Conservation (phyloP, 805 yeast species). For the Priceomyces castillae region DNA sequence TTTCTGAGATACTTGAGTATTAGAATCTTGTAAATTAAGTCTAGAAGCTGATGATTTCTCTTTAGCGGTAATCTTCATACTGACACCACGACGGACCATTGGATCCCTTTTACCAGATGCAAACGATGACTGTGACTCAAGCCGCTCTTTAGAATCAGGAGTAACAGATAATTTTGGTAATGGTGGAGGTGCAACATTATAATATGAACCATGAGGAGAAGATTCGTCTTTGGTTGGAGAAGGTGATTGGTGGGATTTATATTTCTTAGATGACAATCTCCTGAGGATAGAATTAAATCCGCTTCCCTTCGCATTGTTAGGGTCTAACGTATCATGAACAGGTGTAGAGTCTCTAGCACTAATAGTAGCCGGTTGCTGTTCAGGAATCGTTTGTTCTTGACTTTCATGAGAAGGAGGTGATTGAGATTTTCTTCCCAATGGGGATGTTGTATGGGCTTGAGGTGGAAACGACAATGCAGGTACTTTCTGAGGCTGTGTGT, state of each 20-base stretch:
- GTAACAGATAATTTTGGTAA: conserved; percentile 9
- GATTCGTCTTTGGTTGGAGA: conserved; percentile 6
- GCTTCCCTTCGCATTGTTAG: conserved; percentile 22
- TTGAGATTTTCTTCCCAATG: conserved; percentile 14
- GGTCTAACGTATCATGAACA: conserved; percentile 31
- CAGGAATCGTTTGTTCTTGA: conserved; percentile 9
- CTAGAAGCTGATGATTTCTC: conserved; percentile 38
- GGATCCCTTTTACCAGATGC: conserved; percentile 28
- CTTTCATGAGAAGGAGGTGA: conserved; percentile 9
- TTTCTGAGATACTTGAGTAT: conserved; percentile 1
- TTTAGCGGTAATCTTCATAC: conserved; percentile 58
- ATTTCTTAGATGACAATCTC: conserved; percentile 34
- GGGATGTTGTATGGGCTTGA: conserved; percentile 36
- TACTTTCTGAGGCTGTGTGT: conserved; percentile 10
- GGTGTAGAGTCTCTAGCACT: conserved; percentile 22
- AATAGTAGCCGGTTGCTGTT: conserved; percentile 23
- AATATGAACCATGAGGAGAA: conserved; percentile 5
- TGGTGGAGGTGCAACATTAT: conserved; percentile 11
- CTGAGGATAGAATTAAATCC: conserved; percentile 38
- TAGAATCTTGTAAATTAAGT: conserved; percentile 12
- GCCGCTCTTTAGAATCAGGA: conserved; percentile 11
- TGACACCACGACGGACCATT: conserved; percentile 57
- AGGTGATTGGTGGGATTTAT: conserved; percentile 13
- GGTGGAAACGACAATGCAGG: conserved; percentile 32
- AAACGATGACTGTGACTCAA: conserved; percentile 12